Evolutionary conservation across 768 basidiomycete species (phyloP), one percentile per base, ranked within the genome.

Genomic region (Pisolithus albus): DNA sequence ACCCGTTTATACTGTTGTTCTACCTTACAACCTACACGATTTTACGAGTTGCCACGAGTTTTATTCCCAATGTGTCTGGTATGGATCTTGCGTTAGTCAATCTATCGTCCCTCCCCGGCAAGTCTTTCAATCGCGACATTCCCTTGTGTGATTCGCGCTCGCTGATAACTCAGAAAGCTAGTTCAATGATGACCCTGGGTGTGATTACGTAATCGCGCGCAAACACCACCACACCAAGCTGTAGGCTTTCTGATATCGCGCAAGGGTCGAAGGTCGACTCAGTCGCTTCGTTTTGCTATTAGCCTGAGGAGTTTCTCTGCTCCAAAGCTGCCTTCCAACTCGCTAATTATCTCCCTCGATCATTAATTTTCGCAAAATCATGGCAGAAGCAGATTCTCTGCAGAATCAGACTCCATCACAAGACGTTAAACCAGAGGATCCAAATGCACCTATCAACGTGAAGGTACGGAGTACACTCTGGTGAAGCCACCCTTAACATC

Each of bases 381-480:
- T 85, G 82, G 79, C 82, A 63, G 82, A 84, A 58, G 68, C 75
- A 52, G 71, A 75, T 21, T 72, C 72, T 40, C 71, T 70, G 39
- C 57, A 47, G 37, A 54, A 59, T 21, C 59, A 59, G 44, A 64
- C 64, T 39, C 72, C 77, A 47, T 64, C 70, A 6, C 26, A 26
- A 26, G 74, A 76, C 18, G 66, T 77, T 53, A 85, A 87, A 66
- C 30, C 66, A 21, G 83, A 82, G 56, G 66, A 75, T 8, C 6
- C 5, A 1, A 80, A 81, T 57, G 71, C 77, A 13, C 78, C 87
- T 32, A 89, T 90, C 64, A 89, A 88, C 62, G 81, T 90, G 68
- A 89, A 86, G 79, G 88, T 87, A 54, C 46, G 76, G 59, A 32
- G 50, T 47, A 41, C 18, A 24, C 42, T 55, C 30, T 23, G 46